Base-by-base conservation (phyloP, 306 rosid genomes). In the Sechiopsis laciniata region DNA sequence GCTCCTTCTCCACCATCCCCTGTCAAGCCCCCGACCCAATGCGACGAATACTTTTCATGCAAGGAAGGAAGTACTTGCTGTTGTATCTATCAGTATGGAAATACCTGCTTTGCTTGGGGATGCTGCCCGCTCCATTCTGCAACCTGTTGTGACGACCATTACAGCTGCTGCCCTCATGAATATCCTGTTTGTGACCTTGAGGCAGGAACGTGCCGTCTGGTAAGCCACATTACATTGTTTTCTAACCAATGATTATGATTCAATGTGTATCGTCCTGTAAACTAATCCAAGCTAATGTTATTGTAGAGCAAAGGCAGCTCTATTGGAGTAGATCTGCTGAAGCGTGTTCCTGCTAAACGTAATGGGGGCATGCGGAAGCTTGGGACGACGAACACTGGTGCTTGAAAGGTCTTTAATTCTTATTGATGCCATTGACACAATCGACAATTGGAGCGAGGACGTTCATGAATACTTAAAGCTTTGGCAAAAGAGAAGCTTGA, bases 81-180 rank as follows among this genome's bases (percentile, higher is more conserved):
- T 78, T 93, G 97, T 74, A 11, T 85, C 29, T 88, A 86, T 56
- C 62, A 84, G 75, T 93, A 81, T 73, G 83, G 80, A n/a, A 73
- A 76, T 6, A 78, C 20, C 61, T 93, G 97, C 86, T 90, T 88
- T 21, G 96, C 85, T 60, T 93, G 97, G 97, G 98, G 98, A 78
- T 93, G 98, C 71, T 93, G 98, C 75, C 92, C 96, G 1, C 46
- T 84, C 15, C 87, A 93, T 76, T 86, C 94, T 48, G 97, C 94
- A 26, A 88, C 98, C 14, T 93, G 94, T 71, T 93, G 97, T 8
- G 94, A 82, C 3, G 98, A 93, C 46, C 76, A 82, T 19, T 69
- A 71, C 60, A 93, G 94, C 37, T 93, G 98, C 67, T 93, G 98
- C 72, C 98, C 98, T 26, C 80, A 77, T 2, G 96, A 87, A 0